Evolutionary conservation across 2,329 filamentous ascomycete species (phyloP).

Genomic region (Trichoderma asperellum): DNA sequence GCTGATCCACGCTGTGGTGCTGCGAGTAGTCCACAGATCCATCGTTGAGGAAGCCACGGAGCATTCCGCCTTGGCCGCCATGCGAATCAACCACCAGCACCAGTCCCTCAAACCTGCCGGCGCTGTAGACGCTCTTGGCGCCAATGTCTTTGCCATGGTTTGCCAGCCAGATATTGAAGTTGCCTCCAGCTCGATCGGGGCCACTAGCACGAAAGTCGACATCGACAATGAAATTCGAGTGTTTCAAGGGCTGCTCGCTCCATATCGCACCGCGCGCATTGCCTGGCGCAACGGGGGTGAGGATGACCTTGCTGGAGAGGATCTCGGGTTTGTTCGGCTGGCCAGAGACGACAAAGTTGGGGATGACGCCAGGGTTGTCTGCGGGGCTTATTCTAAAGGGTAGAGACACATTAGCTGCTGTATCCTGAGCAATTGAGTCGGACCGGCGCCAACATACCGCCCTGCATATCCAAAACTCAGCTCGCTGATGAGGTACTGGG

Average conservation of each 20-base stretch:
- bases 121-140: constrained; percentile 80
- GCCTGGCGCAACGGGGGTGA: constrained; percentile 86
- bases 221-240: constrained; percentile 77
- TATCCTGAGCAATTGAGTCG: not conserved
- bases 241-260: constrained; percentile 66
- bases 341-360: constrained; percentile 60
- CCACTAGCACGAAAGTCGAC: constrained; percentile 87
- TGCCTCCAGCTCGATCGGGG: constrained; percentile 82
- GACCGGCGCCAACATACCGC: constrained; percentile 50
- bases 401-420: constrained; percentile 8
- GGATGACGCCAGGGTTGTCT: constrained; percentile 52
- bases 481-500: constrained; percentile 70
- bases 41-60: constrained; percentile 94
- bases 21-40: constrained; percentile 77
- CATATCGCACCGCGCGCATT: constrained; percentile 84
- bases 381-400: constrained; percentile 65
- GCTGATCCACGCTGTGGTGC: constrained; percentile 75
- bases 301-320: constrained; percentile 87
- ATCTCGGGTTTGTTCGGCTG: constrained; percentile 61
- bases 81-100: constrained; percentile 85
- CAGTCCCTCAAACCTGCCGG: constrained; percentile 85
- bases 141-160: constrained; percentile 70
- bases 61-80: constrained; percentile 74
- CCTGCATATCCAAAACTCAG: constrained; percentile 77
- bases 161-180: constrained; percentile 91